Base-by-base conservation (phyloP, 2,329 filamentous ascomycete genomes). In the Nemania serpens region DNA sequence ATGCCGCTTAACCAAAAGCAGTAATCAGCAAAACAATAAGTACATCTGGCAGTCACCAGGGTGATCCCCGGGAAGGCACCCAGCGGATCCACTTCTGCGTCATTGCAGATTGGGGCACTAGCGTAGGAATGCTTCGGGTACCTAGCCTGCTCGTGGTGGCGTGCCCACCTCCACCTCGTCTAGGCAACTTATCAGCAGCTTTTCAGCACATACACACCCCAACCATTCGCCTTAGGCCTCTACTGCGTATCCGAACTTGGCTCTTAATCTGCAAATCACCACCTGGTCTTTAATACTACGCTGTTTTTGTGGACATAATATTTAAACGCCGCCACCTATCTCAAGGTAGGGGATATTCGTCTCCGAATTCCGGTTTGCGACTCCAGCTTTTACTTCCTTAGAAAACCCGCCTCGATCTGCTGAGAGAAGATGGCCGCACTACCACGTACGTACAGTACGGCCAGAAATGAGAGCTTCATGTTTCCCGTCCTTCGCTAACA, bases 381-480 rank as follows among this genome's bases (percentile, higher is more conserved):
- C 22, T 13, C 36, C 45, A 3, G 49, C 17, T 46, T 51, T 39
- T 46, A n/a, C 6, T 18, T 57, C 13, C 15, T 39, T 36, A n/a
- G 36, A 18, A 25, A 36, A 10, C 7, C 43, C 29, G 13, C 11
- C 15, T 11, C 33, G 12, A 18, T n/a, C 17, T 13, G 18, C 51
- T 47, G 0, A 55, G 43, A 17, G 10, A 68, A 66, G 22, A 74
- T 74, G 72, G 71, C 72, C 61, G 69, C 72, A 12, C 60, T 74
- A 64, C 72, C 72, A 65, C 71, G 72, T 74, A 67, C 50, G 71
- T 70, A 42, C 50, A 25, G 18, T 36, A 36, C 34, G 6, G 36
- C 36, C 11, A 39, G 4, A 3, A 10, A 29, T 7, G 7, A 7
- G 7, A 20, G 11, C 12, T n/a, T 6, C 12, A 5, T 6, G 12